A percentile compares a stretch with the other conserved stretches of the same genome.
Evolutionary conservation across 805 yeast species (phyloP).

Genomic region (Kuraishia piskuri): DNA sequence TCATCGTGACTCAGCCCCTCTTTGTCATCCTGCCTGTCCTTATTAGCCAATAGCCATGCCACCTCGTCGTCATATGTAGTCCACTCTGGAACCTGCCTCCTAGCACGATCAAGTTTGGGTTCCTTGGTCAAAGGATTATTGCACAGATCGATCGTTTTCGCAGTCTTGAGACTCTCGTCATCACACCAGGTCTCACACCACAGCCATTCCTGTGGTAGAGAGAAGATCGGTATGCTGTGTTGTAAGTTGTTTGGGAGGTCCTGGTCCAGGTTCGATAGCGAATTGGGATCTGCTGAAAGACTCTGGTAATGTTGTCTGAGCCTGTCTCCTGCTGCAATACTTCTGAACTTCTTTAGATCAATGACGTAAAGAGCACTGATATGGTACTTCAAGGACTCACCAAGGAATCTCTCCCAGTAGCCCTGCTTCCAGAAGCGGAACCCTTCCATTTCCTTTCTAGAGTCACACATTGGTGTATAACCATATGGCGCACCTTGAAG

Average conservation of each 20-base stretch:
- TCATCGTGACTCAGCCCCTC: slow-evolving; percentile 5
- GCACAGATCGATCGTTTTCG: slow-evolving; percentile 78
- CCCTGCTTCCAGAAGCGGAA: slow-evolving; percentile 90
- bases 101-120: slow-evolving; percentile 66
- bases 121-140: slow-evolving; percentile 80
- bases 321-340: slow-evolving; percentile 65
- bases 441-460: slow-evolving; percentile 73
- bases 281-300: slow-evolving; percentile 68
- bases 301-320: slow-evolving; percentile 80
- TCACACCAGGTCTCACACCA: slow-evolving; percentile 96
- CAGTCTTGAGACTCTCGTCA: slow-evolving; percentile 47
- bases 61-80: slow-evolving; percentile 51
- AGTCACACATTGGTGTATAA: slow-evolving; percentile 80
- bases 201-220: slow-evolving; percentile 76
- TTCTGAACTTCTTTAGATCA: slow-evolving; percentile 62
- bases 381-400: slow-evolving; percentile 57
- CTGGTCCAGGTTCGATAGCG: slow-evolving; percentile 81
- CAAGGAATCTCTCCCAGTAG: slow-evolving; percentile 67
- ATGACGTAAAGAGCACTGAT: slow-evolving; percentile 81
- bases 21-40: not conserved
- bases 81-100: slow-evolving; percentile 79
- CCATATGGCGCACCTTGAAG: slow-evolving; percentile 81
- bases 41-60: slow-evolving; percentile 13
- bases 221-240: slow-evolving; percentile 50
- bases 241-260: slow-evolving; percentile 91